phyloP scores from a whole-genome alignment of 805 yeast species.

The Candida endomychidarum region DNA sequence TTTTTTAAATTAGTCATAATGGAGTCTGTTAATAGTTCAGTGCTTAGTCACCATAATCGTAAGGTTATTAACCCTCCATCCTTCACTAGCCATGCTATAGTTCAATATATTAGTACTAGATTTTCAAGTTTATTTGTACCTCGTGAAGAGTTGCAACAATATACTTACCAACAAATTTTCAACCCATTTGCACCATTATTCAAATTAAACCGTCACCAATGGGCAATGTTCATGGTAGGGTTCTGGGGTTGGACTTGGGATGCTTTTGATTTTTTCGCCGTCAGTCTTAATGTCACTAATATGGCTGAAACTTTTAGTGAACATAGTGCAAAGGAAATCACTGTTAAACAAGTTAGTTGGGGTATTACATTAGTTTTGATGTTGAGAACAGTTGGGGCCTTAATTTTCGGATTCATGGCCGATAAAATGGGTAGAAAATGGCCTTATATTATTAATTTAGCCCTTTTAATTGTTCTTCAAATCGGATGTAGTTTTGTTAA shows the following conservation, averaged over 20 bases:
- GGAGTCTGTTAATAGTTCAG: constrained; percentile 6
- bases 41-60: constrained; percentile 20
- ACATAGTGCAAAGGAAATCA: constrained; percentile 20
- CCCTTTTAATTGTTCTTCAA: constrained; percentile 50
- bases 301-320: constrained; percentile 44
- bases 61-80: constrained; percentile 28
- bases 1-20: neutral
- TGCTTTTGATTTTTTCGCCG: constrained; percentile 62
- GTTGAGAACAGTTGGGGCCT: constrained; percentile 67
- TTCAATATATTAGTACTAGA: constrained; percentile 42
- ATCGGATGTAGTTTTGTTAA: constrained; percentile 64
- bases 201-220: constrained; percentile 50
- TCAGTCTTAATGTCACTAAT: constrained; percentile 48
- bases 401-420: constrained; percentile 58
- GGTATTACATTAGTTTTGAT: constrained; percentile 66
- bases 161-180: constrained; percentile 39
- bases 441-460: constrained; percentile 51
- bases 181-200: constrained; percentile 66
- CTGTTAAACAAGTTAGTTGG: constrained; percentile 59
- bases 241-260: constrained; percentile 65
- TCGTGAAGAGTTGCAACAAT: constrained; percentile 37
- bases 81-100: constrained; percentile 12
- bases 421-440: constrained; percentile 59
- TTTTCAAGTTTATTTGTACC: constrained; percentile 50
- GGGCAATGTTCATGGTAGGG: constrained; percentile 56